A percentile compares a stretch with the other conserved stretches of the same genome.
Conservation (phyloP, 1,284 basidiomycete species). For the Leccinum subrobustum region DNA sequence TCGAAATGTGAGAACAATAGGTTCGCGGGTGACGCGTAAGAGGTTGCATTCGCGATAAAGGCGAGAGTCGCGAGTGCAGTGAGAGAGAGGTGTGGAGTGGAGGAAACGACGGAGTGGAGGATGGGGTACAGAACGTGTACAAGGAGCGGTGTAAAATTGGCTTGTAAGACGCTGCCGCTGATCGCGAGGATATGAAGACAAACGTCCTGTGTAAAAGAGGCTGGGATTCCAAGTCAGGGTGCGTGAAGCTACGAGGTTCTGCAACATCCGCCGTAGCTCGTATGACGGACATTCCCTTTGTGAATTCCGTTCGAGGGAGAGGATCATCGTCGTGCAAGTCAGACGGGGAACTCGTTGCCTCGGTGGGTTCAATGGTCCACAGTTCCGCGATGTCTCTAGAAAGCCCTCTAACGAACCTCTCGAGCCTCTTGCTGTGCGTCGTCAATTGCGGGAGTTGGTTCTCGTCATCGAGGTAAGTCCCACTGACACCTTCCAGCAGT, state of each 20-base stretch:
- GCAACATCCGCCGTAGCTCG: conserved; percentile 38
- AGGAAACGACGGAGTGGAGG: conserved; percentile 78
- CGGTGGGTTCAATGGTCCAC: conserved; percentile 53
- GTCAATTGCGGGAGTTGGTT: conserved; percentile 32
- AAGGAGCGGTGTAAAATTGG: conserved; percentile 69
- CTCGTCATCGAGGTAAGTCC: conserved; percentile 39
- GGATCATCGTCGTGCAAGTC: conserved; percentile 28
- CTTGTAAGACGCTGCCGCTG: conserved; percentile 64
- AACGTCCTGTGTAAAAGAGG: conserved; percentile 52
- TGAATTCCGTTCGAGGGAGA: conserved; percentile 43
- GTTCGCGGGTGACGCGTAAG: conserved; percentile 82
- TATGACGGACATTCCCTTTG: conserved; percentile 42
- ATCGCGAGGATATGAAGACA: conserved; percentile 73
- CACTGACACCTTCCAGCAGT: conserved; percentile 70
- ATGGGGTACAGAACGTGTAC: conserved; percentile 81
- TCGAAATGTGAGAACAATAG: conserved; percentile 91
- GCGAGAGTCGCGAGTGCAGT: conserved; percentile 71
- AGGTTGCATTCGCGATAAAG: conserved; percentile 66
- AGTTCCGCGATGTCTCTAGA: conserved; percentile 63
- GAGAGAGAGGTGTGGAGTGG: conserved; percentile 60
- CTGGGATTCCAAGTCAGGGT: conserved; percentile 35
- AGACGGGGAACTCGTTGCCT: conserved; percentile 10
- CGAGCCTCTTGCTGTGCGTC: conserved; percentile 45
- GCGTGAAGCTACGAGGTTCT: conserved; percentile 44
- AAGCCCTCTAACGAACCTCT: conserved; percentile 65